Evolutionary conservation across 2,329 filamentous ascomycete species (phyloP).

Genomic region (Aureobasidium zeae): DNA sequence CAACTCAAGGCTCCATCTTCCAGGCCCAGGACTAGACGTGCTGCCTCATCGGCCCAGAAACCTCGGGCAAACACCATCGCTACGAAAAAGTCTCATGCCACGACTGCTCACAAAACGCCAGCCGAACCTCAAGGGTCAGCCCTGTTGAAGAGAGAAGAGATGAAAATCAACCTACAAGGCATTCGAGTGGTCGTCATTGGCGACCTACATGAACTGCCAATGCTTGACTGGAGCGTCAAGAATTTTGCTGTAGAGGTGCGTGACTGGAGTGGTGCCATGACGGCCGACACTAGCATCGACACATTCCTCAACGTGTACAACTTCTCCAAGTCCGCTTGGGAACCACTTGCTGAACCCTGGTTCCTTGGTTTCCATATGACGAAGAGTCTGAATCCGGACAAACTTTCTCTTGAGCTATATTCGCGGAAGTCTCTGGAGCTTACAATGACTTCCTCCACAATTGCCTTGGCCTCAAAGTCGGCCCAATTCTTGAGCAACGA

Average conservation of each 20-base stretch:
- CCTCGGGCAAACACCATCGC: slow-evolving; percentile 31
- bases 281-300: slow-evolving; percentile 80
- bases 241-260: slow-evolving; percentile 74
- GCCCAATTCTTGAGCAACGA: slow-evolving; percentile 80
- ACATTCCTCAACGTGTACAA: slow-evolving; percentile 97
- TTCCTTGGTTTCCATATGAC: slow-evolving; percentile 83
- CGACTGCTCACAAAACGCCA: background rate
- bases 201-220: slow-evolving; percentile 87
- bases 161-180: slow-evolving; percentile 79
- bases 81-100: slow-evolving; percentile 14
- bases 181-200: slow-evolving; percentile 90
- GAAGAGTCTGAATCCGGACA: slow-evolving; percentile 63
- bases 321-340: slow-evolving; percentile 98
- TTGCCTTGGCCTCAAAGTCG: slow-evolving; percentile 86
- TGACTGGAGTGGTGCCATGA: slow-evolving; percentile 85
- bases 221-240: slow-evolving; percentile 89
- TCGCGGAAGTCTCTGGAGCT: slow-evolving; percentile 88
- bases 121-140: slow-evolving; percentile 35
- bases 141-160: slow-evolving; percentile 61
- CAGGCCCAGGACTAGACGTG: slow-evolving; percentile 27
- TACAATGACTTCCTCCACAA: slow-evolving; percentile 85
- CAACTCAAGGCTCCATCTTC: slow-evolving; percentile 39
- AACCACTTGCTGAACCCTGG: slow-evolving; percentile 94
- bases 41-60: slow-evolving; percentile 37
- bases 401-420: slow-evolving; percentile 72